phyloP scores from a whole-genome alignment of 768 basidiomycete species.

The Kwoniella pini region DNA sequence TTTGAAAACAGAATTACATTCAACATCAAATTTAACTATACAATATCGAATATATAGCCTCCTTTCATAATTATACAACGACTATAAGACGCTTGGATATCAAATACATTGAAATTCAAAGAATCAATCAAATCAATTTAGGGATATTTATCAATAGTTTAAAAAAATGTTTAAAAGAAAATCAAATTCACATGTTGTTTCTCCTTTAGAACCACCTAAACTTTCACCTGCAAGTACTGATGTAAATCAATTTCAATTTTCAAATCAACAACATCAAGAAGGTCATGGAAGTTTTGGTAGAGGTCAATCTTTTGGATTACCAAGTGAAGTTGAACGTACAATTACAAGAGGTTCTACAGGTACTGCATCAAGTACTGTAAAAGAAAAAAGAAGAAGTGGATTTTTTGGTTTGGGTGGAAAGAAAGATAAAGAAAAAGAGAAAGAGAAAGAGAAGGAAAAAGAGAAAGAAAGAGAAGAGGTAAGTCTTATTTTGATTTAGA shows the following conservation, averaged over 20 bases:
- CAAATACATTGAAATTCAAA: too few relatives aligned
- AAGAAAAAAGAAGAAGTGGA: slow-evolving; percentile 43
- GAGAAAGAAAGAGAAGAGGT: slow-evolving; percentile 28
- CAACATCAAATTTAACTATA: too few relatives aligned
- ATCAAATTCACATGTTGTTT: slow-evolving; percentile 18
- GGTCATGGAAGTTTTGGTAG: neutral
- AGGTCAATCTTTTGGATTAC: slow-evolving; percentile 3
- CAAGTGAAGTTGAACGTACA: slow-evolving; percentile 3
- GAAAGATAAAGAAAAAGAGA: slow-evolving; percentile 31
- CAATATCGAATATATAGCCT: neutral
- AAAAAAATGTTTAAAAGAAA: slow-evolving; percentile 43
- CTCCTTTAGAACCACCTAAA: slow-evolving; percentile 31
- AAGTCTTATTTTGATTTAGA: neutral
- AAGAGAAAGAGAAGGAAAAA: slow-evolving; percentile 20
- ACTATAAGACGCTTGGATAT: too few relatives aligned
- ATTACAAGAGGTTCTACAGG: slow-evolving; percentile 1
- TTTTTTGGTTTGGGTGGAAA: slow-evolving; percentile 44
- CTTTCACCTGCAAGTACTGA: slow-evolving; percentile 16
- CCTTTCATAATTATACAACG: neutral
- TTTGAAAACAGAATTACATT: too few relatives aligned
- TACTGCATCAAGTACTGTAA: slow-evolving; percentile 9
- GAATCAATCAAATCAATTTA: too few relatives aligned
- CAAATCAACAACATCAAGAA: slow-evolving; percentile 16
- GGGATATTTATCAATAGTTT: too few relatives aligned
- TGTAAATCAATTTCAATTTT: neutral